Evolutionary conservation across 2,329 filamentous ascomycete genomes (phyloP).

Genomic region (Colletotrichum navitas): DNA sequence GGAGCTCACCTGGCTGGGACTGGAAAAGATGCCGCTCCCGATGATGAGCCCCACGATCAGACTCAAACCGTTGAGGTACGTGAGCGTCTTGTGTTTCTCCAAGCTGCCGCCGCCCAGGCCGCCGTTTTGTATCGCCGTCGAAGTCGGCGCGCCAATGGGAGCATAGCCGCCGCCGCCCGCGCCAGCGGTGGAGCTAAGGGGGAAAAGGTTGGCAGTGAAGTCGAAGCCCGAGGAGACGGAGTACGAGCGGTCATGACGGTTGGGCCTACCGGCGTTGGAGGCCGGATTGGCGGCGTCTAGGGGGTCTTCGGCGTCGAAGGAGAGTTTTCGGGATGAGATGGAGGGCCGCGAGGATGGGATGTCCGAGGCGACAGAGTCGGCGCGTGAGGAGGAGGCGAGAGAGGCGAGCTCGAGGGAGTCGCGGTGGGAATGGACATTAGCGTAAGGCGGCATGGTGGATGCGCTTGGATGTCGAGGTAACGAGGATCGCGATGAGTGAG

Average conservation of each 20-base stretch:
- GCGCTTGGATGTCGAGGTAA: slow-evolving; percentile 16
- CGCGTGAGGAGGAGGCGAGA: slow-evolving; percentile 84
- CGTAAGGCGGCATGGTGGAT: slow-evolving; percentile 53
- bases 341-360: slow-evolving; percentile 85
- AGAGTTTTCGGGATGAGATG: slow-evolving; percentile 88
- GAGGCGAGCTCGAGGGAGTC: slow-evolving; percentile 98
- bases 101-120: slow-evolving; percentile 81
- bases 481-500: slow-evolving; percentile 25
- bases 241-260: slow-evolving; percentile 76
- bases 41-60: slow-evolving; percentile 94
- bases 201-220: slow-evolving; percentile 93
- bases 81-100: slow-evolving; percentile 96
- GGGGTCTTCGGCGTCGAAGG: slow-evolving; percentile 88
- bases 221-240: slow-evolving; percentile 95
- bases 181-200: slow-evolving; percentile 83
- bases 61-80: slow-evolving; percentile 92
- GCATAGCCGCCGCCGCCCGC: slow-evolving; percentile 80
- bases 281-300: slow-evolving; percentile 73
- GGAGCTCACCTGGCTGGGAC: slow-evolving; percentile 90
- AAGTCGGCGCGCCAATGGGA: slow-evolving; percentile 78
- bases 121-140: slow-evolving; percentile 57
- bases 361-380: slow-evolving; percentile 67
- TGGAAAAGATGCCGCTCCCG: slow-evolving; percentile 95
- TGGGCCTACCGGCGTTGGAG: slow-evolving; percentile 54
- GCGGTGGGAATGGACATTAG: slow-evolving; percentile 64